A percentile compares a stretch with the other conserved stretches of the same genome.
phyloP scores from a whole-genome alignment of 2,329 filamentous ascomycete genomes.

The Claviceps spartinae region DNA sequence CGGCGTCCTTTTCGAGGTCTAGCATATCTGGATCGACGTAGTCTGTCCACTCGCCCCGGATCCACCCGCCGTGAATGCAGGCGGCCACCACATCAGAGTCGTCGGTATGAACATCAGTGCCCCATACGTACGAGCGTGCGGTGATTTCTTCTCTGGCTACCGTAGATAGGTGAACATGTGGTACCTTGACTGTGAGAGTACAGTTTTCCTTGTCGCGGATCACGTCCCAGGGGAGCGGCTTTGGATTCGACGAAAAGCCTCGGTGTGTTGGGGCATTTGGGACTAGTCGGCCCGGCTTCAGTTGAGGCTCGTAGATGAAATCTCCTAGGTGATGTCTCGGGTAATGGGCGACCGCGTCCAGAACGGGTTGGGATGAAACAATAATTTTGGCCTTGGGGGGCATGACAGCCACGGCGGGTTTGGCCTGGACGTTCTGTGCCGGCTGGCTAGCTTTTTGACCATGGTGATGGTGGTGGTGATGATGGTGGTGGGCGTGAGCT shows the following conservation, averaged over 20 bases:
- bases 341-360: constrained; percentile 56
- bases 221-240: constrained; percentile 60
- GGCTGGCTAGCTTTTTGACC: constrained; percentile 20
- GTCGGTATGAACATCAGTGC: constrained; percentile 87
- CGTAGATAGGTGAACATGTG: constrained; percentile 59
- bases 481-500: constrained; percentile 21
- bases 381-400: constrained; percentile 50
- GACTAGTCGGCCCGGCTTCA: constrained; percentile 39
- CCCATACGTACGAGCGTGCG: constrained; percentile 69
- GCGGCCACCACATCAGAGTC: constrained; percentile 89
- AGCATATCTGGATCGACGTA: constrained; percentile 61
- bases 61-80: constrained; percentile 86
- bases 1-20: constrained; percentile 30
- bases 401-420: constrained; percentile 18
- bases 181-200: constrained; percentile 77
- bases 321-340: constrained; percentile 75
- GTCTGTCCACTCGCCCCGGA: constrained; percentile 75
- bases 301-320: constrained; percentile 60
- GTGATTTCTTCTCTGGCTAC: constrained; percentile 73
- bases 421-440: constrained; percentile 12
- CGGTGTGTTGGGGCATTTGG: constrained; percentile 25
- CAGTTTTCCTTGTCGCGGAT: constrained; percentile 71
- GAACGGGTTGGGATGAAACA: constrained; percentile 54
- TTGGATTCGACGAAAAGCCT: constrained; percentile 43
- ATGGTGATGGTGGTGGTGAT: constrained; percentile 37